A percentile compares a stretch with the other conserved stretches of the same genome.
Conservation (phyloP, 2,329 filamentous ascomycete genomes). For the Arachnomyces sp. region DNA sequence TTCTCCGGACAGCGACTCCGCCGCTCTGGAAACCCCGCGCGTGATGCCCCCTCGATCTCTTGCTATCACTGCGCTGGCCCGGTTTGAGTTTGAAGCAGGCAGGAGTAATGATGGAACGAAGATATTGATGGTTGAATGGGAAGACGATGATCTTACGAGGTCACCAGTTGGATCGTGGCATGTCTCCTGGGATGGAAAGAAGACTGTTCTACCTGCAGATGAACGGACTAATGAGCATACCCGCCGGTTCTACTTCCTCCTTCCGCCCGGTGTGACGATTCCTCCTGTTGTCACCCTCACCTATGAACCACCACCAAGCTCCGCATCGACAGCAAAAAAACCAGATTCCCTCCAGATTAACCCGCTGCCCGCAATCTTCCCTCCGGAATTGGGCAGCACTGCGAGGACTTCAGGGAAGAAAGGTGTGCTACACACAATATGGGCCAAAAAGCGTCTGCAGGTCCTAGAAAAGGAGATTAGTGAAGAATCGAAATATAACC, state of each 20-base stretch:
- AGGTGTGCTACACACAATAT: conserved; percentile 80
- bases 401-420: conserved; percentile 62
- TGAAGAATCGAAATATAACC: conserved; percentile 63
- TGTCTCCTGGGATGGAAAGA: conserved; percentile 77
- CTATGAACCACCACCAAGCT: conserved; percentile 41
- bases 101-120: conserved; percentile 78
- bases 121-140: conserved; percentile 90
- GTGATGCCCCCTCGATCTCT: conserved; percentile 19
- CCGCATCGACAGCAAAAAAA: conserved; percentile 28
- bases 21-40: conserved; percentile 26
- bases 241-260: conserved; percentile 69
- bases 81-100: conserved; percentile 78
- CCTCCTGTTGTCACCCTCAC: conserved; percentile 64
- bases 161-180: conserved; percentile 57
- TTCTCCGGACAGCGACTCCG: conserved; percentile 8
- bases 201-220: conserved; percentile 59
- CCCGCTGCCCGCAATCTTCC: conserved; percentile 79
- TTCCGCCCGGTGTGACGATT: conserved; percentile 64
- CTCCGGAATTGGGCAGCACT: conserved; percentile 62
- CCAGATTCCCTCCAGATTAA: conserved; percentile 56
- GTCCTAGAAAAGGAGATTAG: conserved; percentile 71
- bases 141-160: conserved; percentile 50
- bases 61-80: conserved; percentile 57
- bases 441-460: conserved; percentile 74
- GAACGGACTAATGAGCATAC: conserved; percentile 48